Evolutionary conservation across 768 basidiomycete species (phyloP).

Genomic region (Suillus weaverae): DNA sequence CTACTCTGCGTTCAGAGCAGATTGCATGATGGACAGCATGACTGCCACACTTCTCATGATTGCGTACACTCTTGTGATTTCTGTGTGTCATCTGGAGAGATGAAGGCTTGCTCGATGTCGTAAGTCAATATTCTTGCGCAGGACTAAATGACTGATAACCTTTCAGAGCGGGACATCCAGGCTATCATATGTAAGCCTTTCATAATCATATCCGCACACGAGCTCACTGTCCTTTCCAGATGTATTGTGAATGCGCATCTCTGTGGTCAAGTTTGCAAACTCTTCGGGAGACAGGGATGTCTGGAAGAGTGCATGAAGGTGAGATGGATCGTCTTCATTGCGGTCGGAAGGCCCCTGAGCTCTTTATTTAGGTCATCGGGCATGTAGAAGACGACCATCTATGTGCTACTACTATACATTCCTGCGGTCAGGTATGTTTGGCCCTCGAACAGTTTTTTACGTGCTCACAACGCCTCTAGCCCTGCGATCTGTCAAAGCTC

Average conservation of each 20-base stretch:
- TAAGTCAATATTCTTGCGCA: conserved; percentile 29
- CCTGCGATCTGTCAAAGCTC: conserved; percentile 40
- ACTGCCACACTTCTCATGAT: conserved; percentile 50
- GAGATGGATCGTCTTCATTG: background rate
- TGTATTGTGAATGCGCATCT: conserved; percentile 52
- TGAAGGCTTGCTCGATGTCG: conserved; percentile 46
- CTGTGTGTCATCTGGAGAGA: conserved; percentile 31
- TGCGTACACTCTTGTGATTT: conserved; percentile 49
- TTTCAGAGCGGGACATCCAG: conserved; percentile 58
- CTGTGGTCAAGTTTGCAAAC: conserved; percentile 52
- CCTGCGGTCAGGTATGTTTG: conserved; percentile 50
- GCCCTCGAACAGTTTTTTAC: fast-evolving
- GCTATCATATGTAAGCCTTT: conserved; percentile 47
- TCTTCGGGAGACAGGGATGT: conserved; percentile 51
- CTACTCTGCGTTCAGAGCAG: conserved; percentile 48
- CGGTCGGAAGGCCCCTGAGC: background rate
- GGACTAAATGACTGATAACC: background rate
- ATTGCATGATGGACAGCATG: conserved; percentile 46
- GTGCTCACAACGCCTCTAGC: conserved; percentile 27
- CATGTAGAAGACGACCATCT: conserved; percentile 51
- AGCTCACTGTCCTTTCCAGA: conserved; percentile 29
- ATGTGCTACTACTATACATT: conserved; percentile 53
- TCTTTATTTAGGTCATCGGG: conserved; percentile 38
- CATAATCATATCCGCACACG: background rate
- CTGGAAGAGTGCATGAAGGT: conserved; percentile 55